These are phyloP conservation scores for Pseudomonodictys pantanalensis DNA, from an alignment of 495 filamentous ascomycete species.

Conservation along the genomic window DNA sequence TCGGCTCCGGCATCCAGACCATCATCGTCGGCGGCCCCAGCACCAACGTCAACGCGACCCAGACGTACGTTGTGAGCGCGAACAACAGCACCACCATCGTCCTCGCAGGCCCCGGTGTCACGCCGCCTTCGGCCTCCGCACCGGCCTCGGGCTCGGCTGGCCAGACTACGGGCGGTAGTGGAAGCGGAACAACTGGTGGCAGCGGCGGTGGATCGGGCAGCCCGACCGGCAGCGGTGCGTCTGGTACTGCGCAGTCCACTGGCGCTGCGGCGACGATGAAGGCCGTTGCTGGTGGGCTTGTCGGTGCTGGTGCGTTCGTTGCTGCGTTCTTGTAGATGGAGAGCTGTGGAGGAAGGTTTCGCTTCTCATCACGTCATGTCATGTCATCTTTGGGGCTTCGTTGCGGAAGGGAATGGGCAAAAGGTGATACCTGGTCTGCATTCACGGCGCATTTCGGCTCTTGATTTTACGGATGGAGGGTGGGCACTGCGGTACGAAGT, in stretches of 20 bases:
- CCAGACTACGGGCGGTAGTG: not conserved
- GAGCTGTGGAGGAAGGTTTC: too few relatives aligned
- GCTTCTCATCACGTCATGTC: not conserved
- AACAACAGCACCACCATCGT: slow-evolving; percentile 36
- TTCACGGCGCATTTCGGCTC: too few relatives aligned
- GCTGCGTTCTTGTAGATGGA: slow-evolving; percentile 33
- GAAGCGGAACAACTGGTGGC: slow-evolving; percentile 5
- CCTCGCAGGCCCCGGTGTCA: not conserved
- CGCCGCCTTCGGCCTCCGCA: not conserved
- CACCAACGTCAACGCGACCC: slow-evolving; percentile 22
- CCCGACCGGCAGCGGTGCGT: slow-evolving; percentile 8
- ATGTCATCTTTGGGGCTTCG: too few relatives aligned
- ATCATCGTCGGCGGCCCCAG: slow-evolving; percentile 14
- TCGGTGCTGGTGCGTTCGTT: slow-evolving; percentile 29
- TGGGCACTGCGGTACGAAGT: too few relatives aligned
- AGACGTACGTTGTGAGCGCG: slow-evolving; percentile 26
- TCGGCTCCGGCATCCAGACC: slow-evolving; percentile 36
- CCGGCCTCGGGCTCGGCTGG: not conserved
- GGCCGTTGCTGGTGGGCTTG: slow-evolving; percentile 18
- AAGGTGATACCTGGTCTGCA: slow-evolving; percentile 1
- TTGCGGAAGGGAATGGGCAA: too few relatives aligned
- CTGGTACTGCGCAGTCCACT: slow-evolving; percentile 7
- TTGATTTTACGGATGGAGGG: too few relatives aligned
- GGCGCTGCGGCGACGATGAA: slow-evolving; percentile 27
- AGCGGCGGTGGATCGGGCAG: not conserved